Conservation (phyloP, 2,329 filamentous ascomycete genomes). For the Diplodia mutila region DNA sequence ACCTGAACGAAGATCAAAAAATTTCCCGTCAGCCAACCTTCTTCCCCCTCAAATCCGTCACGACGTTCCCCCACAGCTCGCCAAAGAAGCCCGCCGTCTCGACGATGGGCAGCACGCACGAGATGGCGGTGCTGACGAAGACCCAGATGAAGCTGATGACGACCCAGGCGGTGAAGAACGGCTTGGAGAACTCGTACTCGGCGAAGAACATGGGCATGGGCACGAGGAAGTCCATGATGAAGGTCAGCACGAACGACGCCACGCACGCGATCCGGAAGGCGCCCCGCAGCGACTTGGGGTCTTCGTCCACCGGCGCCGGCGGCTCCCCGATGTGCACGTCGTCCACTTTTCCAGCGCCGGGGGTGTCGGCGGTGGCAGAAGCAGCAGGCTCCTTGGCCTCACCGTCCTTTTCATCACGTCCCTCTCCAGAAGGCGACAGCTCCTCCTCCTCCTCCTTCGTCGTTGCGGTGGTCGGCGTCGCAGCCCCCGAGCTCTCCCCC, state of each 20-base stretch:
- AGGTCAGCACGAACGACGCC: slow-evolving; percentile 43
- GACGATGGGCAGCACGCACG: slow-evolving; percentile 47
- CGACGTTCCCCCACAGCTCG: slow-evolving; percentile 29
- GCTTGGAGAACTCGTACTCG: slow-evolving; percentile 45
- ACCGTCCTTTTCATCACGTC: neutral
- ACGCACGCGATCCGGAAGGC: slow-evolving; percentile 46
- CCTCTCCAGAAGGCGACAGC: neutral
- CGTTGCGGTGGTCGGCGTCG: slow-evolving; percentile 21
- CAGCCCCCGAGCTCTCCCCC: slow-evolving; percentile 3
- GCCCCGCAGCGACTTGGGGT: slow-evolving; percentile 37
- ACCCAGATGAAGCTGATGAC: slow-evolving; percentile 50
- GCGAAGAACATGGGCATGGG: slow-evolving; percentile 50
- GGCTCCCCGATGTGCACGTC: slow-evolving; percentile 24
- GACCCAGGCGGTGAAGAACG: slow-evolving; percentile 49
- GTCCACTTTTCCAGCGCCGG: neutral
- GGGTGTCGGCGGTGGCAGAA: neutral
- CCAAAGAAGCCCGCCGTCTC: slow-evolving; percentile 44
- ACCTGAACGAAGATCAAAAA: neutral
- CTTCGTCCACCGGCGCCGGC: slow-evolving; percentile 37
- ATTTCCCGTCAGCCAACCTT: neutral
- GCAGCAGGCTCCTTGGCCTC: neutral
- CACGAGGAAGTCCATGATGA: slow-evolving; percentile 46
- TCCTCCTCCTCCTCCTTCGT: neutral
- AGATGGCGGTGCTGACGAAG: slow-evolving; percentile 46
- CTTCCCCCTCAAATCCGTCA: slow-evolving; percentile 26